These are phyloP conservation scores for Eustoma russellianum DNA, from an alignment of 257 asterid species.

Conservation along the genomic window DNA sequence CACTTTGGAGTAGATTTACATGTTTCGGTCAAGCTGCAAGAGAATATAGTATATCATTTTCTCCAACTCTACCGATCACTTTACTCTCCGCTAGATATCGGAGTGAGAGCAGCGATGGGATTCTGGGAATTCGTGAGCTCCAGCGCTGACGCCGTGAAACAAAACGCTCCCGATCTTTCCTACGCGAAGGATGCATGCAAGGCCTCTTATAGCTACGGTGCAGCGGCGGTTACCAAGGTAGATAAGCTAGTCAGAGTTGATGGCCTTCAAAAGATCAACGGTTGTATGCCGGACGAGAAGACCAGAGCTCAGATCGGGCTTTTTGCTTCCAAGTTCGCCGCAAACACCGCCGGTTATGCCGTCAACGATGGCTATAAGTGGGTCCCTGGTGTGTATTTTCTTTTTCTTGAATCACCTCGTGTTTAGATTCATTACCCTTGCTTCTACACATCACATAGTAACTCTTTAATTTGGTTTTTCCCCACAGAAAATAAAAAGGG, in stretches of 20 bases:
- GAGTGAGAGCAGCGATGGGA: conserved; percentile 19
- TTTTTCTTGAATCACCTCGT: too few species aligned
- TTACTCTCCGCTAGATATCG: too few species aligned
- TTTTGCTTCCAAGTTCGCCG: conserved; percentile 17
- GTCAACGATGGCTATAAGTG: conserved; percentile 22
- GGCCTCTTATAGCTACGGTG: conserved; percentile 15
- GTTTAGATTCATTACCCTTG: too few species aligned
- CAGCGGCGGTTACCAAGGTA: conserved; percentile 20
- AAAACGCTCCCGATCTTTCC: conserved; percentile 21
- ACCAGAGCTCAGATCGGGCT: conserved; percentile 18
- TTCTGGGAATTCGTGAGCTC: conserved; percentile 36
- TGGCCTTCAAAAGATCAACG: conserved; percentile 9
- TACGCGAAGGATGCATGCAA: conserved; percentile 13
- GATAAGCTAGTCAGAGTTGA: conserved; percentile 20
- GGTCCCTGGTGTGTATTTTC: conserved; percentile 28
- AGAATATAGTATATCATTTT: too few species aligned
- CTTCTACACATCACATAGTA: too few species aligned
- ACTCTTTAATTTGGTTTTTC: too few species aligned
- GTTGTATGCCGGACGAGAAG: conserved; percentile 22
- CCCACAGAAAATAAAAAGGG: too few species aligned
- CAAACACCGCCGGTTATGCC: conserved; percentile 23
- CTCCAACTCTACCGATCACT: too few species aligned
- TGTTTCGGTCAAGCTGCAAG: too few species aligned
- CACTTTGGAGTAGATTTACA: too few species aligned
- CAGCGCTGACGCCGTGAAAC: conserved; percentile 31